Base-by-base conservation (phyloP, 768 basidiomycete genomes). In the Fibroporia radiculosa region DNA sequence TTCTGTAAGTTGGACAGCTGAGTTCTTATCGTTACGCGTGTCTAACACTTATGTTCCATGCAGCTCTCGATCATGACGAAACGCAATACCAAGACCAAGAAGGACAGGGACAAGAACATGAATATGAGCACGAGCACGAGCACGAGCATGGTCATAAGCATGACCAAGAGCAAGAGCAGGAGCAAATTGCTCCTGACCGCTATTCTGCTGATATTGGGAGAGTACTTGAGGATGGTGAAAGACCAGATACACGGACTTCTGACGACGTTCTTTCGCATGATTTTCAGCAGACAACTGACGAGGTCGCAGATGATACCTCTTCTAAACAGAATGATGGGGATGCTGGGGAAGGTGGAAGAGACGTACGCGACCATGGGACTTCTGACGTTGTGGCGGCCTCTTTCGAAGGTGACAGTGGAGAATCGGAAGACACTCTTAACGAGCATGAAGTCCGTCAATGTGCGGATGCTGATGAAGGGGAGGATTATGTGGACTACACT, bases 401-500 rank as follows among this genome's bases (percentile, higher is more conserved):
- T 31, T 31, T 31, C n/a, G 29, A 31, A 31, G 29, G 36, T 44
- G 5, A 33, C 22, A 13, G 49, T n/a, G n/a, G n/a, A n/a, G n/a
- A n/a, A n/a, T n/a, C n/a, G 24, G 19, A n/a, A 19, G 42, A 50
- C 13, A 25, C n/a, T 31, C 50, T 61, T 13, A 63, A 65, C 43
- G 61, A 58, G 27, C 58, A 63, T 45, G 59, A 51, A 34, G 52
- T 57, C 31, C 63, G 67, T 23, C 55, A 44, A 3, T 32, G 42
- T 18, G 50, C 53, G 40, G 65, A 62, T 47, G 59, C 54, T 13
- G 66, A 54, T 35, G 65, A 69, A 32, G 63, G 60, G 10, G 53
- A 59, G 5, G 65, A 64, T 42, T 65, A 66, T 36, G 32, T 58
- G 16, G 63, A 67, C 25, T 56, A 61, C 33, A 55, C 52, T 36